phyloP scores from a whole-genome alignment of 768 basidiomycete genomes.

The Sarcomyxa edulis region DNA sequence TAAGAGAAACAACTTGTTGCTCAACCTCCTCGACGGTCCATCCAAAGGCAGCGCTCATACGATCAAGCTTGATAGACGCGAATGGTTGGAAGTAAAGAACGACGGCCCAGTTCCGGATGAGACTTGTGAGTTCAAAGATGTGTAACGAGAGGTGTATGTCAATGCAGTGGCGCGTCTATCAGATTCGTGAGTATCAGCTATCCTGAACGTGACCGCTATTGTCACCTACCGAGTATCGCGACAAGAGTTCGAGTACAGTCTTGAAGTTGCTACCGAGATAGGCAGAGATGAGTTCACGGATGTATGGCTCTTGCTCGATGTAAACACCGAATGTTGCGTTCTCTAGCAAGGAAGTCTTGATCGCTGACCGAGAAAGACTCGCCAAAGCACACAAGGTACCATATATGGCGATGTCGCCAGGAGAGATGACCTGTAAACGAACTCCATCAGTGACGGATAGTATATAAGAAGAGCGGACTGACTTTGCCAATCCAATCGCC shows the following conservation, averaged over 20 bases:
- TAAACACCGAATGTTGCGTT: conserved; percentile 69
- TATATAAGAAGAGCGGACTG: conserved; percentile 5
- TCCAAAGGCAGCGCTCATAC: conserved; percentile 86
- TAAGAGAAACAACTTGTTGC: conserved; percentile 68
- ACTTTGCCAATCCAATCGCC: conserved; percentile 80
- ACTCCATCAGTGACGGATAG: not conserved
- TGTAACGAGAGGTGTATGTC: conserved; percentile 77
- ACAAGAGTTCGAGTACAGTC: conserved; percentile 69
- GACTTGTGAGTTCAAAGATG: conserved; percentile 54
- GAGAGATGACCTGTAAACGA: conserved; percentile 56
- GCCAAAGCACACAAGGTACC: conserved; percentile 82
- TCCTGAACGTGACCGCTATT: too few relatives aligned
- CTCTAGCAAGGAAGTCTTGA: conserved; percentile 64
- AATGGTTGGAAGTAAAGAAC: conserved; percentile 92
- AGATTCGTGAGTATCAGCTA: conserved; percentile 3
- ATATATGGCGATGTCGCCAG: conserved; percentile 84
- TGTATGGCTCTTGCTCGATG: conserved; percentile 82
- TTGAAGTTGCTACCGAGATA: conserved; percentile 89
- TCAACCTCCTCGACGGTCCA: conserved; percentile 71
- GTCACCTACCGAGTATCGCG: conserved; percentile 59
- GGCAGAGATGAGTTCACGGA: conserved; percentile 80
- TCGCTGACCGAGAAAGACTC: conserved; percentile 59
- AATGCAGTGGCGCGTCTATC: conserved; percentile 70
- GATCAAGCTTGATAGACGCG: conserved; percentile 73
- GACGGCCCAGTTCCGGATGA: conserved; percentile 74